These are phyloP conservation scores for Coprinellus micaceus DNA, from an alignment of 768 basidiomycete species.

Conservation along the genomic window DNA sequence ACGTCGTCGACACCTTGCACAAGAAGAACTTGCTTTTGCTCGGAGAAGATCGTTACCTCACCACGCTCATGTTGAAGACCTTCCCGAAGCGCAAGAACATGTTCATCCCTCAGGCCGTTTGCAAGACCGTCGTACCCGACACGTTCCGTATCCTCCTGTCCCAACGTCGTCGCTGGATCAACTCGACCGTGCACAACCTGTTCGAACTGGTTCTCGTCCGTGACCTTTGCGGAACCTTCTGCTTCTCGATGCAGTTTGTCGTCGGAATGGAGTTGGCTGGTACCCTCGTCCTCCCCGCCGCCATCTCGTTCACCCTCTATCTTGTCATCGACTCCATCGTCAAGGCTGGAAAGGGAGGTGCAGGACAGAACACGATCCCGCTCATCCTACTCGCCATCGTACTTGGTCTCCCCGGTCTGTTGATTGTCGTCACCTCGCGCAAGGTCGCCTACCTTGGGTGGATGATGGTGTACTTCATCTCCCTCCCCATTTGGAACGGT, in stretches of 20 bases:
- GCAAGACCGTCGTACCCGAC: slow-evolving; percentile 98
- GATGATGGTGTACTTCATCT: slow-evolving; percentile 93
- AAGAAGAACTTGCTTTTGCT: slow-evolving; percentile 98
- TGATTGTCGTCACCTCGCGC: slow-evolving; percentile 94
- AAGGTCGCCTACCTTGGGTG: slow-evolving; percentile 94
- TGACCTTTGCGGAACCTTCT: slow-evolving; percentile 99
- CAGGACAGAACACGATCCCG: slow-evolving; percentile 74
- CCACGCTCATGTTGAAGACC: slow-evolving; percentile 95
- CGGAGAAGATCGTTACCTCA: slow-evolving; percentile 98
- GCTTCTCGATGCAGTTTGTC: slow-evolving; percentile 99
- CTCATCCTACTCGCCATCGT: slow-evolving; percentile 91
- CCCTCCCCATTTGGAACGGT: slow-evolving; percentile 96
- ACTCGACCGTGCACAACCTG: slow-evolving; percentile 96
- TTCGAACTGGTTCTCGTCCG: slow-evolving; percentile 93
- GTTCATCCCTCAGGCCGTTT: slow-evolving; percentile 98
- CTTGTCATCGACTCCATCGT: slow-evolving; percentile 87
- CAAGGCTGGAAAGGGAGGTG: slow-evolving; percentile 47
- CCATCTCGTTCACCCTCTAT: slow-evolving; percentile 95
- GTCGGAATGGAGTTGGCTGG: slow-evolving; percentile 98
- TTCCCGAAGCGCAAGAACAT: slow-evolving; percentile 99
- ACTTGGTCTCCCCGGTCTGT: slow-evolving; percentile 90
- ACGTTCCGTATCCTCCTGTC: slow-evolving; percentile 91
- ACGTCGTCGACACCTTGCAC: slow-evolving; percentile 98
- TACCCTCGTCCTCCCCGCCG: slow-evolving; percentile 93
- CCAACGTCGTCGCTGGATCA: slow-evolving; percentile 99